These are phyloP conservation scores for Salvia hispanica DNA, from an alignment of 257 asterid genomes.

Conservation along the genomic window DNA sequence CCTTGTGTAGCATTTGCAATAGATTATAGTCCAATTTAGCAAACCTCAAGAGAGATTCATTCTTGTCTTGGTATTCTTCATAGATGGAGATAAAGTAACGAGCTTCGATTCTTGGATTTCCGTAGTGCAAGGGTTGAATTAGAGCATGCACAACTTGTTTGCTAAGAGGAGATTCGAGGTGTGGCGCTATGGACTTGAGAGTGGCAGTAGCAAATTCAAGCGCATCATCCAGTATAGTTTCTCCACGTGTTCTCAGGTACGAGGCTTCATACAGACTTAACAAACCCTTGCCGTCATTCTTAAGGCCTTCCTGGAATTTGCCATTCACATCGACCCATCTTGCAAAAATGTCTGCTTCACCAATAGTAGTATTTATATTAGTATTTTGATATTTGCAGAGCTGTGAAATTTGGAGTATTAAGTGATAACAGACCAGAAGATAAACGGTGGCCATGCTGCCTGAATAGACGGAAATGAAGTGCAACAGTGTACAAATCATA, in stretches of 20 bases:
- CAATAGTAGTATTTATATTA: not conserved
- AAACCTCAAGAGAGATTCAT: slow-evolving; percentile 10
- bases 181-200: slow-evolving; percentile 10
- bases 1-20: slow-evolving; percentile 23
- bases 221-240: slow-evolving; percentile 28
- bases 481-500: slow-evolving; percentile 30
- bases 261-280: slow-evolving; percentile 10
- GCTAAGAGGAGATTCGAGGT: not conserved
- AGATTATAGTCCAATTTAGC: slow-evolving; percentile 35
- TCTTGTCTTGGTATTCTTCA: not conserved
- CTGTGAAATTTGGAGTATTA: no score
- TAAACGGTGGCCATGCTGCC: slow-evolving; percentile 34
- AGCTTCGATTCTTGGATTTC: slow-evolving; percentile 19
- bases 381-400: no score
- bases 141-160: slow-evolving; percentile 7
- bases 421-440: no score
- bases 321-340: slow-evolving; percentile 20
- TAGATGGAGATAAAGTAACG: not conserved
- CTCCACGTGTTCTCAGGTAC: slow-evolving; percentile 7
- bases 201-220: slow-evolving; percentile 12
- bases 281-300: slow-evolving; percentile 23
- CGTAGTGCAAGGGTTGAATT: slow-evolving; percentile 6
- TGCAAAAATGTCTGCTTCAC: slow-evolving; percentile 18
- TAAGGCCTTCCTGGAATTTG: slow-evolving; percentile 4
- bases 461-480: slow-evolving; percentile 35